A percentile compares a stretch with the other conserved stretches of the same genome.
phyloP scores from a whole-genome alignment of 495 filamentous ascomycete genomes.

The Xanthoparmelia taractica region DNA sequence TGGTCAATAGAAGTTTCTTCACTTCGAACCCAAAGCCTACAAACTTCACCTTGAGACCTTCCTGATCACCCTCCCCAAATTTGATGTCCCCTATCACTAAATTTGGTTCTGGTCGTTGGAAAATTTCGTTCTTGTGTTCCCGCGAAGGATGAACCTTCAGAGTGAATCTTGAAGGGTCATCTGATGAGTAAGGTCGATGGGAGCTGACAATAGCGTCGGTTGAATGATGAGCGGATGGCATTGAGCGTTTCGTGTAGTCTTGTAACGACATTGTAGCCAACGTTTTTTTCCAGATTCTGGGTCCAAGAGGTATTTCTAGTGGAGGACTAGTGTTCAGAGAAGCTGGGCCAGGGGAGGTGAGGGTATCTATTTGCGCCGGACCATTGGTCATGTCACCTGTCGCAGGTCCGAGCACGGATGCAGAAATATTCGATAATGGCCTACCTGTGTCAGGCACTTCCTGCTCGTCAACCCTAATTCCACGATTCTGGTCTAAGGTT shows the following conservation, averaged over 20 bases:
- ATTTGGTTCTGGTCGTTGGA: fast-evolving
- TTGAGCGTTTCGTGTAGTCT: background rate
- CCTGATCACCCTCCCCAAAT: background rate
- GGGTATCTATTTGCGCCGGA: background rate
- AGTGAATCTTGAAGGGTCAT: background rate
- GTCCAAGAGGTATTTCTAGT: background rate
- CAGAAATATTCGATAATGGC: background rate
- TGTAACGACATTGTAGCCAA: background rate
- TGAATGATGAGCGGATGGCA: background rate
- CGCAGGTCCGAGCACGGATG: background rate
- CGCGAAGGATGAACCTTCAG: conserved; percentile 2
- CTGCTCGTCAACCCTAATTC: background rate
- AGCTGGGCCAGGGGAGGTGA: background rate
- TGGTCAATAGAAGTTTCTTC: conserved; percentile 25
- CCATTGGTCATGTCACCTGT: background rate
- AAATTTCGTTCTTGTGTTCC: background rate
- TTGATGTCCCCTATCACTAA: conserved; percentile 8
- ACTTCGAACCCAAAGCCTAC: background rate
- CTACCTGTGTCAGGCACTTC: background rate
- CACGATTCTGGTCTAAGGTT: background rate
- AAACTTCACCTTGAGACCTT: conserved; percentile 1
- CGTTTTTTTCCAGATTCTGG: background rate
- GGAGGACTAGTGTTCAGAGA: background rate
- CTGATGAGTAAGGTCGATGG: background rate
- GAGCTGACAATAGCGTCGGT: background rate